These are phyloP conservation scores for California macrophylla DNA, from an alignment of 441 rosid species.

Conservation along the genomic window DNA sequence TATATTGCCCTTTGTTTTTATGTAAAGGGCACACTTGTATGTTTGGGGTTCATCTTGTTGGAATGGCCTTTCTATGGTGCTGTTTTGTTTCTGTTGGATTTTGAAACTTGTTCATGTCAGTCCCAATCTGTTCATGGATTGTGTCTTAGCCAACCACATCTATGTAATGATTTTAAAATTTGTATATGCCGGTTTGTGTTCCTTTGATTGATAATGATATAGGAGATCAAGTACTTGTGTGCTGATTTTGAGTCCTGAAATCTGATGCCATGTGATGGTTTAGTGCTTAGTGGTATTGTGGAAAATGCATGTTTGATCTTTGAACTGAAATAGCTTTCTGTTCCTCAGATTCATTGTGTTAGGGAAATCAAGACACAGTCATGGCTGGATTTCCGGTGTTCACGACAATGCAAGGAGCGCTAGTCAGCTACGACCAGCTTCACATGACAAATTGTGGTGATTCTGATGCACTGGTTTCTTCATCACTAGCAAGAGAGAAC, in stretches of 20 bases:
- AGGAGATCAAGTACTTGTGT: not conserved
- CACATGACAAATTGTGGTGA: conserved; percentile 17
- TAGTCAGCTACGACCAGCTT: conserved; percentile 16
- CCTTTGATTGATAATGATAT: not conserved
- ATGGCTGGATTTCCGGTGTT: conserved; percentile 23
- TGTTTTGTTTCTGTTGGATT: not conserved
- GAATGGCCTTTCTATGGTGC: not conserved
- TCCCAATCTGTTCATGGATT: not conserved
- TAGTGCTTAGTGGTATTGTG: not conserved
- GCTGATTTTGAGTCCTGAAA: not conserved
- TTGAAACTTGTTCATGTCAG: not conserved
- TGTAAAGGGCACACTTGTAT: not conserved
- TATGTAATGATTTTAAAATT: not conserved
- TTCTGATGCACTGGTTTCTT: conserved; percentile 19
- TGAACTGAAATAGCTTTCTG: conserved; percentile 16
- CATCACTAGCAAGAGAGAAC: conserved; percentile 28
- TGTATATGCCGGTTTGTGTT: not conserved
- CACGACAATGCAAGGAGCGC: conserved; percentile 30
- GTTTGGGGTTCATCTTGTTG: not conserved
- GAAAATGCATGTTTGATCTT: conserved; percentile 32
- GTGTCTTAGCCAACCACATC: not conserved
- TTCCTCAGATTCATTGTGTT: too few relatives aligned
- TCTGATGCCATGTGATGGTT: conserved; percentile 9
- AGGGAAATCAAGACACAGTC: conserved; percentile 22
- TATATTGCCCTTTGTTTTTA: not conserved